These are phyloP conservation scores for Lagerstroemia speciosa DNA, from an alignment of 345 rosid species.

Conservation along the genomic window DNA sequence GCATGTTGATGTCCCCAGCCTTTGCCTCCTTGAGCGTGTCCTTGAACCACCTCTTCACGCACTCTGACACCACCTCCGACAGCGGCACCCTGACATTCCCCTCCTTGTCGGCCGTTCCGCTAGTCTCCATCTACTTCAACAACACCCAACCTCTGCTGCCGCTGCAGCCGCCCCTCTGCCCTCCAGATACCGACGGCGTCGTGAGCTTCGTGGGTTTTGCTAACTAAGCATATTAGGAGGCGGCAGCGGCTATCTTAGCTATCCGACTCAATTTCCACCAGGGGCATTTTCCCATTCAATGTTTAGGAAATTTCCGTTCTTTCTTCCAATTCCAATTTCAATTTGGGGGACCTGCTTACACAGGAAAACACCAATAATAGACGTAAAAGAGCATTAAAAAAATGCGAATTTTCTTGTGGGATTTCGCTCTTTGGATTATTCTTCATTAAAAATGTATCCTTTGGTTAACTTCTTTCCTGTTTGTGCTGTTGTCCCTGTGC, in stretches of 20 bases:
- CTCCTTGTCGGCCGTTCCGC: constrained; percentile 11
- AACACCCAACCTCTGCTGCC: background rate
- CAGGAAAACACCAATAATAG: too few species aligned
- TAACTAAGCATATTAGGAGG: background rate
- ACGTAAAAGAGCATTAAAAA: background rate
- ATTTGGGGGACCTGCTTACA: too few species aligned
- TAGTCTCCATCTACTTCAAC: constrained; percentile 33
- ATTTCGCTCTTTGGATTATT: background rate
- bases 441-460: background rate
- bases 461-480: background rate
- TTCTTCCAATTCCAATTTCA: background rate
- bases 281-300: constrained; percentile 48
- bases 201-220: background rate
- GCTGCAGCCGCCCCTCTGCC: constrained; percentile 5
- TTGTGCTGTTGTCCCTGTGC: too few species aligned
- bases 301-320: background rate
- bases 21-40: constrained; percentile 92
- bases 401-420: background rate
- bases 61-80: constrained; percentile 73
- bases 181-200: background rate
- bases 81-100: constrained; percentile 39
- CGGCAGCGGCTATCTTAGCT: background rate
- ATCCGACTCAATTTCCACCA: constrained; percentile 14
- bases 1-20: constrained; percentile 84
- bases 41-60: constrained; percentile 88